phyloP scores from a whole-genome alignment of 1,284 basidiomycete species.

The Grifola frondosa region DNA sequence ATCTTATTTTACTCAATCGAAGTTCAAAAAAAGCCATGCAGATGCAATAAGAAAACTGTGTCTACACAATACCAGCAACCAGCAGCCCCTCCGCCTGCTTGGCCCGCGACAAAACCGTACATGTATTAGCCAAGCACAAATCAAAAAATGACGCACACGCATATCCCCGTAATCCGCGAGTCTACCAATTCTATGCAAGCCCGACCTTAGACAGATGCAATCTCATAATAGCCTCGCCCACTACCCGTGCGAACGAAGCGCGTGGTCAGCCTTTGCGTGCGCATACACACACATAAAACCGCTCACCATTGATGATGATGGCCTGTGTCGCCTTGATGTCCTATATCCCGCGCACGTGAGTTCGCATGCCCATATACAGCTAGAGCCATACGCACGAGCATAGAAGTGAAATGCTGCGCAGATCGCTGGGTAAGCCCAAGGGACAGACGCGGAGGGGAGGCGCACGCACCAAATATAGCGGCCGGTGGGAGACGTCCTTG shows the following conservation, averaged over 20 bases:
- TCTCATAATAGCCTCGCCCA: slow-evolving; percentile 23
- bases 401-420: slow-evolving; percentile 71
- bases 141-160: too few species aligned
- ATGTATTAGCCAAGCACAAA: too few species aligned
- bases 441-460: not conserved
- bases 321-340: slow-evolving; percentile 73
- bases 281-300: not conserved
- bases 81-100: too few species aligned
- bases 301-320: slow-evolving; percentile 68
- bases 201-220: slow-evolving; percentile 22
- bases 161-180: too few species aligned
- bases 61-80: too few species aligned
- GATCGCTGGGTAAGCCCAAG: not conserved
- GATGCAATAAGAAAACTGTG: too few species aligned
- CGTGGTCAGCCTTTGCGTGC: too few species aligned
- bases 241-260: too few species aligned
- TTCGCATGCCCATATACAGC: not conserved
- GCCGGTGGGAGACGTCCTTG: slow-evolving; percentile 58
- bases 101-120: too few species aligned
- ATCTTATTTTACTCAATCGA: too few species aligned
- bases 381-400: slow-evolving; percentile 54
- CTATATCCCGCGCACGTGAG: slow-evolving; percentile 32
- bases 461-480: slow-evolving; percentile 60
- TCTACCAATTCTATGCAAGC: too few species aligned
- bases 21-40: too few species aligned